These are phyloP conservation scores for Cyphellophora attinorum DNA, from an alignment of 2,329 filamentous ascomycete species.

Conservation along the genomic window DNA sequence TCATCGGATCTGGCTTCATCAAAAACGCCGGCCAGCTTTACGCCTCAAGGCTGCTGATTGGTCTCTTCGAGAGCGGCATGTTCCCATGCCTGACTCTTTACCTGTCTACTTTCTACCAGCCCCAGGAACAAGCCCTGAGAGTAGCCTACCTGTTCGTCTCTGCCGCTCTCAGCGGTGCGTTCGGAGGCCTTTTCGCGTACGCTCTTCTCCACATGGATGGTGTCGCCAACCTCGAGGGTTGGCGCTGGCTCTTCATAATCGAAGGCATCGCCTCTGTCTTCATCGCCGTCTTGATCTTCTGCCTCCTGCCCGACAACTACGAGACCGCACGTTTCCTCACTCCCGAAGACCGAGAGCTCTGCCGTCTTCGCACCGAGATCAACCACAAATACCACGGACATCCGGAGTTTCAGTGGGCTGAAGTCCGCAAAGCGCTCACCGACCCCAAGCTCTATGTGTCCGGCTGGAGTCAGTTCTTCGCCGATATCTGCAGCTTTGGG, in stretches of 20 bases:
- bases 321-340: conserved; percentile 50
- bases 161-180: conserved; percentile 51
- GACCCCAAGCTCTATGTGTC: no score
- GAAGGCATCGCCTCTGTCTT: conserved; percentile 39
- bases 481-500: conserved; percentile 1
- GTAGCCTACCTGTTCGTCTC: conserved; percentile 49
- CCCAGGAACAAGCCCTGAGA: conserved; percentile 42
- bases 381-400: no score
- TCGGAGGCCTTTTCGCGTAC: conserved; percentile 15
- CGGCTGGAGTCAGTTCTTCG: no score
- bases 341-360: conserved; percentile 46
- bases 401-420: no score
- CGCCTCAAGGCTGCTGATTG: conserved; percentile 29
- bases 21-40: conserved; percentile 30
- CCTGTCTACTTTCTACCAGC: conserved; percentile 29
- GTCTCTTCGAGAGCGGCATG: conserved; percentile 28
- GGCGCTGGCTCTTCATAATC: conserved; percentile 26
- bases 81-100: conserved; percentile 32
- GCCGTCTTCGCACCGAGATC: no score
- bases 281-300: conserved; percentile 47
- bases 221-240: conserved; percentile 37
- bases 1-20: conserved; percentile 35
- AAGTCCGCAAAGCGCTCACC: no score
- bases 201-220: conserved; percentile 26
- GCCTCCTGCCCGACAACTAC: conserved; percentile 59